Evolutionary conservation across 169 alveolate species (phyloP).

Genomic region (Eimeria acervulina): DNA sequence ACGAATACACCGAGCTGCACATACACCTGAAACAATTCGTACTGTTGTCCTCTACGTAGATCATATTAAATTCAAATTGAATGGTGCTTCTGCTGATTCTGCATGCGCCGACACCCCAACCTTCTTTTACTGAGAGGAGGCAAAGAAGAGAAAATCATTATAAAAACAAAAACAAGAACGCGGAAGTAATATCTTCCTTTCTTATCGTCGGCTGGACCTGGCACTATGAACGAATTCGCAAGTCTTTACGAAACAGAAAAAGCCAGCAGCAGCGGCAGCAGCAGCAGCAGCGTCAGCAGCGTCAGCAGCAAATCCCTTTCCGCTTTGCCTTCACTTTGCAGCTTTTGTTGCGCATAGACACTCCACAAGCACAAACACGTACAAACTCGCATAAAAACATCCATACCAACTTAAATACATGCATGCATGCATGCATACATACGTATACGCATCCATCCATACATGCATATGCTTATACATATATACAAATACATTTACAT

Average conservation of each 20-base stretch:
- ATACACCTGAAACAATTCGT: neutral
- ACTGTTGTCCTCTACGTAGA: too few relatives aligned
- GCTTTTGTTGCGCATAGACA: neutral
- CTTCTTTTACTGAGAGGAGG: too few relatives aligned
- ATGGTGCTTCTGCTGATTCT: neutral
- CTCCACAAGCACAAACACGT: neutral
- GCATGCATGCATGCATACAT: constrained; percentile 19
- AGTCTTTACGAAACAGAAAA: too few relatives aligned
- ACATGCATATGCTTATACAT: too few relatives aligned
- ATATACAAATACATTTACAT: too few relatives aligned
- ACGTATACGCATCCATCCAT: neutral
- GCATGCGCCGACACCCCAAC: neutral
- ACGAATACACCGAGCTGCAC: neutral
- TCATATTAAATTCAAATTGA: too few relatives aligned
- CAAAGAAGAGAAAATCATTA: too few relatives aligned
- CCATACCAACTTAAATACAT: neutral
- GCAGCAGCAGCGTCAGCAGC: too few relatives aligned
- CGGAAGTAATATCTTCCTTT: too few relatives aligned
- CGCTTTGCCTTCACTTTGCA: neutral
- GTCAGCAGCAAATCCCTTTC: neutral
- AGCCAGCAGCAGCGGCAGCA: too few relatives aligned
- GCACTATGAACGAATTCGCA: too few relatives aligned
- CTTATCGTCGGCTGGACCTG: too few relatives aligned
- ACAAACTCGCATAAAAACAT: neutral
- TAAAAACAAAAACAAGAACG: neutral